Percentiles rank a stretch among this genome's conserved stretches.
phyloP scores from a whole-genome alignment of 495 filamentous ascomycete genomes.

The Penicillium odoratum region DNA sequence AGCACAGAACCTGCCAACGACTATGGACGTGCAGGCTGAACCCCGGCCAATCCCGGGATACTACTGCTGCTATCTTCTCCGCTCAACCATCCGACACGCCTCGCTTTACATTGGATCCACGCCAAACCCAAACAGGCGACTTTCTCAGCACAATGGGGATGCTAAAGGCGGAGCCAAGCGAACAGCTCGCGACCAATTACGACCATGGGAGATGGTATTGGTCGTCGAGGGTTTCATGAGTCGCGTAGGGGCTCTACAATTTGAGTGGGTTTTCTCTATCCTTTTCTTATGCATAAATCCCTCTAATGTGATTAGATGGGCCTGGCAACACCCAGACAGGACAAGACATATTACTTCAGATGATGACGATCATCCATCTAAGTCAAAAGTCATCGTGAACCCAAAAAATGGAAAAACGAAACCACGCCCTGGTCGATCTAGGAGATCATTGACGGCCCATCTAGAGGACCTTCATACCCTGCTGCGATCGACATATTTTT shows the following conservation, averaged over 20 bases:
- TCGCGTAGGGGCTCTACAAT: conserved; percentile 84
- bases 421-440: conserved; percentile 47
- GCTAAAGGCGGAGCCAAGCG: conserved; percentile 74
- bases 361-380: conserved; percentile 40
- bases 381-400: conserved; percentile 8
- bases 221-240: conserved; percentile 89
- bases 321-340: conserved; percentile 78
- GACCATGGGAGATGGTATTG: conserved; percentile 92
- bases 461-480: conserved; percentile 78
- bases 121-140: conserved; percentile 75
- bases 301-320: conserved; percentile 65
- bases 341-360: conserved; percentile 65
- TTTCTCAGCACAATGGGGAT: conserved; percentile 87
- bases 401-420: conserved; percentile 25
- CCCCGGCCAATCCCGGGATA: conserved; percentile 63
- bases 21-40: conserved; percentile 26
- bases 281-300: not conserved
- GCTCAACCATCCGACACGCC: conserved; percentile 66
- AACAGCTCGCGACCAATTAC: conserved; percentile 62
- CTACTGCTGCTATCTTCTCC: conserved; percentile 84
- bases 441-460: conserved; percentile 58
- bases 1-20: not conserved
- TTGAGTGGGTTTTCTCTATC: conserved; percentile 66
- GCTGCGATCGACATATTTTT: conserved; percentile 73
- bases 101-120: conserved; percentile 89